Base-by-base conservation (phyloP, 2,329 filamentous ascomycete genomes). In the Talaromyces sp. region DNA sequence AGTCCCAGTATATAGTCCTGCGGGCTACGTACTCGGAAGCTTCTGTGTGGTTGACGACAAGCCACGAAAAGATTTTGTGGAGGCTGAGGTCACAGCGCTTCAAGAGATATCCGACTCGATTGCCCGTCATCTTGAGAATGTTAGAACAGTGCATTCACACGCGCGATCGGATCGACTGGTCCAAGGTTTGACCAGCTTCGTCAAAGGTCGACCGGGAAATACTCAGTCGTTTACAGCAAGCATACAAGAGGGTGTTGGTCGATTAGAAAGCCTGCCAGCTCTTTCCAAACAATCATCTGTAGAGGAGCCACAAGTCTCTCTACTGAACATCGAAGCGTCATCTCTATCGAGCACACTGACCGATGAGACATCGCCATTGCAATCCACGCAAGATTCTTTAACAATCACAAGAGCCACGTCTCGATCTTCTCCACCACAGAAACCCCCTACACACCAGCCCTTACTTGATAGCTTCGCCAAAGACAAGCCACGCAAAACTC, bases 21-120 rank as follows among this genome's bases (percentile, higher is more conserved):
- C 80, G 43, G 82, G 85, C 27, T 81, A 83, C 64, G 78, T 81
- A 24, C 86, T 90, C 59, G 88, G 88, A 11, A 81, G 81, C 2
- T 87, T 86, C 68, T 83, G 84, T 58, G 82, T 89, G 1, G 78
- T 87, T 0, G 86, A 89, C 68, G 81, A 87, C 52, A 79, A 79
- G 24, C 82, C 84, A 0, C 82, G 85, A 8, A 37, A 60, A 0
- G 80, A 80, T 0, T 73, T 89, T 14, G 64, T 66, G 4, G 67
- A 72, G 0, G 33, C 60, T 0, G 69, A 71, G n/a, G 63, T 72
- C 10, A 75, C 77, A 11, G 85, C 85, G 65, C 78, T 89, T 71
- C 79, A 82, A 62, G 85, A 87, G 61, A 83, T 88, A 73, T 79
- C 83, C 0, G 77, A 81, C 35, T 84, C 84, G 0, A 79, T 87